phyloP scores from a whole-genome alignment of 768 basidiomycete genomes.

The Pseudohyphozyma bogoriensis region DNA sequence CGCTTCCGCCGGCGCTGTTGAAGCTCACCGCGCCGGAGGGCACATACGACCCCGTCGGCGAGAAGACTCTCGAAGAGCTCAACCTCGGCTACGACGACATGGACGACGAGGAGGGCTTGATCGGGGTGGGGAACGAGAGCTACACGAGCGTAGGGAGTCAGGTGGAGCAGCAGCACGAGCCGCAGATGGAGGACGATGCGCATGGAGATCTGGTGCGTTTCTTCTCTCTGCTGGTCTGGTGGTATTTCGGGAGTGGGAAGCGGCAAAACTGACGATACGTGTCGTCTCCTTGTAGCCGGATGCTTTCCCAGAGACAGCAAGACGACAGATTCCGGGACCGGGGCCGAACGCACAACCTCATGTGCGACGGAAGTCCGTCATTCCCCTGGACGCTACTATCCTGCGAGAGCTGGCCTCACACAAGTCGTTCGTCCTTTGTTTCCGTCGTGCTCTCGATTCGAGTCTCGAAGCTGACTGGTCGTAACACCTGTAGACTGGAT shows the following conservation, averaged over 20 bases:
- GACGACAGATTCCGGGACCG: conserved; percentile 7
- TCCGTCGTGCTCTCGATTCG: neutral
- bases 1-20: neutral
- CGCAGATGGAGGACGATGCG: conserved; percentile 19
- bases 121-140: neutral
- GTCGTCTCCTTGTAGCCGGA: conserved; percentile 5
- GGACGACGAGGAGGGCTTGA: conserved; percentile 26
- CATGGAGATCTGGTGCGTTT: conserved; percentile 25
- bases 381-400: conserved; percentile 84
- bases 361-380: conserved; percentile 84
- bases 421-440: conserved; percentile 21
- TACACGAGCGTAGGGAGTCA: neutral
- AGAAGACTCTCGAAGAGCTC: conserved; percentile 11
- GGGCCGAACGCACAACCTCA: conserved; percentile 46
- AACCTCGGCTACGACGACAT: conserved; percentile 21
- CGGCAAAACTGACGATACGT: too few species aligned
- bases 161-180: neutral
- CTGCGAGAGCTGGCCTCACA: conserved; percentile 51
- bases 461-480: neutral
- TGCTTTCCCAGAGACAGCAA: conserved; percentile 23
- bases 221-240: neutral
- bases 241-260: too few species aligned
- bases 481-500: conserved; percentile 8
- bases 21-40: conserved; percentile 15
- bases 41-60: conserved; percentile 22